Base-by-base conservation (phyloP, 495 filamentous ascomycete genomes). In the Penicillium robsamsonii region DNA sequence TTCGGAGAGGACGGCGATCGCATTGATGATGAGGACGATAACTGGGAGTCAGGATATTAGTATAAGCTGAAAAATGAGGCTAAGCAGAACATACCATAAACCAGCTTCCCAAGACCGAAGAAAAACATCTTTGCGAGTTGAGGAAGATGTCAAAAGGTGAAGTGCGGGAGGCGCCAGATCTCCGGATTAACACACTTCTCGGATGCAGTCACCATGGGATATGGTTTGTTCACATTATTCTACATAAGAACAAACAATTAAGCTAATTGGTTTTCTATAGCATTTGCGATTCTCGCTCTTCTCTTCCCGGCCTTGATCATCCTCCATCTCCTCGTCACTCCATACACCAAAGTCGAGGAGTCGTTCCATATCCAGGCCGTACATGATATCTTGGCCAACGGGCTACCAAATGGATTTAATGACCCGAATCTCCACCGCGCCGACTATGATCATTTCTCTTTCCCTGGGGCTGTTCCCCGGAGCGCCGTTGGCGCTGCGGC, bases 301-400 rank as follows among this genome's bases (percentile, higher is more conserved):
- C 40, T 74, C 71, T 81, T 96, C 55, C 87, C 88, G 2, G 59
- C 69, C 2, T 68, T 91, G 35, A 82, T 96, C 59, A 66, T 92
- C 18, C 47, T 90, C 25, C 93, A 99, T 70, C 82, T 96, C 47
- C 56, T 85, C 53, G 70, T 83, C 9, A 85, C 95, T 15, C 95
- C 94, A 1, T 97, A 94, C 75, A 97, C 95, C 46, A 99, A 99
- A 72, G 95, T 99, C 53, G 94, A 99, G 68, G 94, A 99, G 74
- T 97, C 92, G 0, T 99, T 99, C 81, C 96, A 96, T 62, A 84
- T 97, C 50, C 94, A 99, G 68, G 94, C 94, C 0, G 85, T 86
- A 6, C 95, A 97, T 71, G 94, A 99, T 66, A 87, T 97, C 33
- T 66, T 94, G 15, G 81, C 79, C 3, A 91, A 92, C 70, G 90